Base-by-base conservation (phyloP, 2,329 filamentous ascomycete species). In the Xylariales sp. region DNA sequence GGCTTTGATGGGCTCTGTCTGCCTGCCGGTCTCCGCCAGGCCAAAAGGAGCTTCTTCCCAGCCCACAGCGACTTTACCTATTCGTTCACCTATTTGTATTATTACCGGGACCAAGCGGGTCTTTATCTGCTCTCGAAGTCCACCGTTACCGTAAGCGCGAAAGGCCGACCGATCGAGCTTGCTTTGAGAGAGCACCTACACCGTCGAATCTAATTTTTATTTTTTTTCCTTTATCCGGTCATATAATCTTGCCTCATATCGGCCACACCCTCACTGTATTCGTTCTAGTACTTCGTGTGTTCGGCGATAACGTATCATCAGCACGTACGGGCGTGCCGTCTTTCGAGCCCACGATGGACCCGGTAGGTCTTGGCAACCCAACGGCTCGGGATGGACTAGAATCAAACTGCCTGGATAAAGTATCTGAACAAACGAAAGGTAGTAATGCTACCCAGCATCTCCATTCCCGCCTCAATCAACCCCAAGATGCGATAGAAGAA, bases 71-170 rank as follows among this genome's bases (percentile, higher is more conserved):
- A 45, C 54, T 56, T 56, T 45, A 45, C 30, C 54, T 18, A 23
- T 55, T 34, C 23, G 46, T 23, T 23, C 23, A 23, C 23, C 23
- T 32, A 56, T 54, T 46, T 54, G 59, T 52, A 60, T 64, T 52
- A 60, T 64, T 61, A 16, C 57, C 56, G 50, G 36, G 56, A 46
- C 36, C 36, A 61, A 49, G 65, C 65, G 65, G 61, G 65, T 68
- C 65, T 60, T 48, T 59, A 16, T 28, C 39, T 32, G 30, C 45
- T 9, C 23, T 32, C 8, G 48, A 59, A 62, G 23, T 48, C 34
- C 41, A 39, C 34, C 60, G 28, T n/a, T n/a, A n/a, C n/a, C n/a
- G 28, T 45, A 64, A 54, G 41, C 62, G 57, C 46, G 53, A 59
- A 28, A 18, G 53, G 23, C 57, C 41, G 9, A 62, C 53, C 43